phyloP scores from a whole-genome alignment of 345 rosid genomes.

The Camelina hispida region DNA sequence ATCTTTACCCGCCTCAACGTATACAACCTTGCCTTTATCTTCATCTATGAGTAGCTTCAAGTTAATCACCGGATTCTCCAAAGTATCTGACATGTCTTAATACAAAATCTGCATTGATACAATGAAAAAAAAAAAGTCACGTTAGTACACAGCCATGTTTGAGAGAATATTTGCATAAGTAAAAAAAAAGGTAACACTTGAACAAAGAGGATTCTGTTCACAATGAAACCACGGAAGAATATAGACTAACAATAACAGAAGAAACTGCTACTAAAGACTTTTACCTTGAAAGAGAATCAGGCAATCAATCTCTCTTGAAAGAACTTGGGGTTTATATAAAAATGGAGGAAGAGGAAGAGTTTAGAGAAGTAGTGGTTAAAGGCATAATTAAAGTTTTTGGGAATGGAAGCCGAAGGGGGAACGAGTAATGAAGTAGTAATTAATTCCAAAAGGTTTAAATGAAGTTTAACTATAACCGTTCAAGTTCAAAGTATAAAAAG shows the following conservation, averaged over 20 bases:
- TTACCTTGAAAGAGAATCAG: background rate
- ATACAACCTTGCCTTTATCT: slow-evolving; percentile 6
- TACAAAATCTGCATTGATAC: background rate
- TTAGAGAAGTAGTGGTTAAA: background rate
- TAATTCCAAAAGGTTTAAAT: background rate
- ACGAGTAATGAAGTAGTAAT: background rate
- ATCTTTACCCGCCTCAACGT: slow-evolving; percentile 13
- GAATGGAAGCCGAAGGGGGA: background rate
- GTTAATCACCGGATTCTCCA: background rate
- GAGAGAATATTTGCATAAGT: background rate
- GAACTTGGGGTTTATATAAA: background rate
- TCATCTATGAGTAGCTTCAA: slow-evolving; percentile 4
- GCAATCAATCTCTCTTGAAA: background rate
- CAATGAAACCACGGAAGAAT: background rate
- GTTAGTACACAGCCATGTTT: background rate
- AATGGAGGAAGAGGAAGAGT: background rate
- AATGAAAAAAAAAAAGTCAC: background rate
- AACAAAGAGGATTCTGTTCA: background rate
- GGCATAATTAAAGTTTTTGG: background rate
- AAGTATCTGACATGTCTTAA: background rate
- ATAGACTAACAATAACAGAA: background rate
- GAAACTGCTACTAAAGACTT: background rate
- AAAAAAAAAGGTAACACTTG: background rate
- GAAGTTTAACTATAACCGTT: background rate
- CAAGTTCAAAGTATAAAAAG: background rate